Evolutionary conservation across 169 alveolate genomes (phyloP).

Genomic region (Perkinsus chesapeaki): DNA sequence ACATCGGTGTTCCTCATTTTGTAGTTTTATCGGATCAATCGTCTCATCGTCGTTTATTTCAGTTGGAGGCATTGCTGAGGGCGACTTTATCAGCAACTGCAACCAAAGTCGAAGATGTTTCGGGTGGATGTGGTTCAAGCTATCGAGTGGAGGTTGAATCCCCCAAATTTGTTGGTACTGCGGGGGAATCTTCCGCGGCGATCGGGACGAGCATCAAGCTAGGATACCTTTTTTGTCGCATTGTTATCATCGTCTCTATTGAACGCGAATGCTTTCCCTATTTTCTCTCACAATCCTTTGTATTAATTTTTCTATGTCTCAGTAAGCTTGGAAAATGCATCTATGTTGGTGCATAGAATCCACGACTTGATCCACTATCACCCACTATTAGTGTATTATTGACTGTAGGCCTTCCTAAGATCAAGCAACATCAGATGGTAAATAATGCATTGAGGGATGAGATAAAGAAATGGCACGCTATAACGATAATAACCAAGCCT

Average conservation of each 20-base stretch:
- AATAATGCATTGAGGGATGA: neutral
- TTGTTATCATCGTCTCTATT: no score
- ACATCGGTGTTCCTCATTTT: neutral
- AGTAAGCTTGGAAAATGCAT: no score
- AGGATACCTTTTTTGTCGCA: no score
- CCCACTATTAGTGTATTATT: neutral
- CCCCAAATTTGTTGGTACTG: neutral
- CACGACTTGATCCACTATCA: no score
- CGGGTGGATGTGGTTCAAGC: neutral
- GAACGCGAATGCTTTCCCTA: no score
- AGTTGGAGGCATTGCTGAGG: neutral
- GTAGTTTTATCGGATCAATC: neutral
- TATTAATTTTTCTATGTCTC: no score
- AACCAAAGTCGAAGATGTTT: neutral
- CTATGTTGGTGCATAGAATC: no score
- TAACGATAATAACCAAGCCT: neutral
- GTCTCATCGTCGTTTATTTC: neutral
- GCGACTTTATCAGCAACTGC: neutral
- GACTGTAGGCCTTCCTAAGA: neutral
- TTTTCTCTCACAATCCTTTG: no score
- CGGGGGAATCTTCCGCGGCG: no score
- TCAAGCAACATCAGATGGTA: neutral
- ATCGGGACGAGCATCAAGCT: no score
- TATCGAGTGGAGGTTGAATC: neutral
- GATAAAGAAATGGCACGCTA: neutral